Conservation (phyloP, 2,329 filamentous ascomycete species). For the Fonsecaea multimorphosa region DNA sequence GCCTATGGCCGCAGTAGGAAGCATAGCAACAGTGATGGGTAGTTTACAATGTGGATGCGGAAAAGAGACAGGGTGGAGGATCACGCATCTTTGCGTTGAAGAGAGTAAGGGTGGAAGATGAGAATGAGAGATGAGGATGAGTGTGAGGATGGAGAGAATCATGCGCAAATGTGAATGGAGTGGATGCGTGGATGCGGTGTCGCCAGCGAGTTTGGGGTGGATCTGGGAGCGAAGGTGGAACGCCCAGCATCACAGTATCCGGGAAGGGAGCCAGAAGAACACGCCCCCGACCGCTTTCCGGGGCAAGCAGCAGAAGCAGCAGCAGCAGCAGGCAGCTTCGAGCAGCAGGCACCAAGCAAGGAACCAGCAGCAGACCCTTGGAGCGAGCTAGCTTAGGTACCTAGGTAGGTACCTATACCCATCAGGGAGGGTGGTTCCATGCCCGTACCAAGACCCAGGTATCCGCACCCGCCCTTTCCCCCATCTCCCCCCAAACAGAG, state of each 20-base stretch:
- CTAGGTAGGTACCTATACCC: background rate
- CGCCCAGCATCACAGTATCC: background rate
- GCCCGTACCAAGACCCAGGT: background rate
- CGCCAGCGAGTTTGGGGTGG: conserved; percentile 15
- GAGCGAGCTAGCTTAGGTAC: background rate
- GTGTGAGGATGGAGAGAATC: conserved; percentile 7
- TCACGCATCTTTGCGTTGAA: conserved; percentile 1
- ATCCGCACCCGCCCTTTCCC: background rate
- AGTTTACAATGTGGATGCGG: background rate
- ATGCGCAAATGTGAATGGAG: conserved; percentile 19
- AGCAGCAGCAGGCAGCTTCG: background rate
- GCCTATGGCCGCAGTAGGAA: background rate
- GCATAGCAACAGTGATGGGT: background rate
- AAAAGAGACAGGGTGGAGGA: conserved; percentile 3
- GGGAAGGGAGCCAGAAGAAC: background rate
- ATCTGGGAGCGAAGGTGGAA: conserved; percentile 3
- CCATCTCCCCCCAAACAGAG: too few relatives aligned
- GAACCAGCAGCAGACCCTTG: conserved; percentile 1
- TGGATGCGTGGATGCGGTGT: conserved; percentile 22
- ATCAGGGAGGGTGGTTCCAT: background rate
- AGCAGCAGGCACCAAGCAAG: conserved; percentile 17
- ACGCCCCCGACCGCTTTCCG: conserved; percentile 10
- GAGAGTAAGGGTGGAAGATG: conserved; percentile 8
- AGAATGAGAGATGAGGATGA: conserved; percentile 10
- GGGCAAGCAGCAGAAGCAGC: conserved; percentile 12